A percentile compares a stretch with the other conserved stretches of the same genome.
phyloP scores from a whole-genome alignment of 129 eudicot species.

The Smallanthus sonchifolius region DNA sequence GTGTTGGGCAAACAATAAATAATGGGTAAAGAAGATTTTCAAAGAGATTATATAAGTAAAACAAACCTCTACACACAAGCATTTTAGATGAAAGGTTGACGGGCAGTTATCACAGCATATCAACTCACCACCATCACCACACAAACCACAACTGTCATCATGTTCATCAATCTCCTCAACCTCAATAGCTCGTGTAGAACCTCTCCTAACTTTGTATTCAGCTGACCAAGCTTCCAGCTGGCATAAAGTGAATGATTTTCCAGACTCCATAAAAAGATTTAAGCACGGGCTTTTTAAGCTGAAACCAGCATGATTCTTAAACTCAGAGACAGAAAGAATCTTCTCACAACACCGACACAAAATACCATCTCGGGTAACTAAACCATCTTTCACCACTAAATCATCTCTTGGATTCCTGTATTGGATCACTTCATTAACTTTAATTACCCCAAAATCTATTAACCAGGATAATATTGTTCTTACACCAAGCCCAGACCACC shows the following conservation, averaged over 20 bases:
- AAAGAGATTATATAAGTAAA: constrained; percentile 1
- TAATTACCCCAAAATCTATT: constrained; percentile 62
- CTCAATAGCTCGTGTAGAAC: constrained; percentile 47
- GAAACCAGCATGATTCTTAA: constrained; percentile 82
- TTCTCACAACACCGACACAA: constrained; percentile 70
- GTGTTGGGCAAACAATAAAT: not conserved
- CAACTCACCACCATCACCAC: constrained; percentile 96
- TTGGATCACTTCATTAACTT: constrained; percentile 64
- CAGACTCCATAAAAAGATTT: constrained; percentile 85
- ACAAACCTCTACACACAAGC: constrained; percentile 80
- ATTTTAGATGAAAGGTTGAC: constrained; percentile 85
- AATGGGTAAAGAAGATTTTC: constrained; percentile 3
- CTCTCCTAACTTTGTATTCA: constrained; percentile 80
- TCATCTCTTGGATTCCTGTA: constrained; percentile 60
- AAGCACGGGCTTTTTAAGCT: constrained; percentile 58
- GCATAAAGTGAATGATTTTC: constrained; percentile 76
- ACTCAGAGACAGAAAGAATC: constrained; percentile 68
- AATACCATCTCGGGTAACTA: constrained; percentile 70
- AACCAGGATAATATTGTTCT: constrained; percentile 79
- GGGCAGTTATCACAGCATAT: constrained; percentile 98
- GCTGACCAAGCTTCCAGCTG: constrained; percentile 98
- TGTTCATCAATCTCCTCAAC: constrained; percentile 65
- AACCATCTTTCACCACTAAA: constrained; percentile 72
- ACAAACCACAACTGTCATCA: constrained; percentile 94
- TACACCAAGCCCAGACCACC: constrained; percentile 53